These are phyloP conservation scores for Ophiocordyceps unilateralis DNA, from an alignment of 2,329 filamentous ascomycete species.

Conservation along the genomic window DNA sequence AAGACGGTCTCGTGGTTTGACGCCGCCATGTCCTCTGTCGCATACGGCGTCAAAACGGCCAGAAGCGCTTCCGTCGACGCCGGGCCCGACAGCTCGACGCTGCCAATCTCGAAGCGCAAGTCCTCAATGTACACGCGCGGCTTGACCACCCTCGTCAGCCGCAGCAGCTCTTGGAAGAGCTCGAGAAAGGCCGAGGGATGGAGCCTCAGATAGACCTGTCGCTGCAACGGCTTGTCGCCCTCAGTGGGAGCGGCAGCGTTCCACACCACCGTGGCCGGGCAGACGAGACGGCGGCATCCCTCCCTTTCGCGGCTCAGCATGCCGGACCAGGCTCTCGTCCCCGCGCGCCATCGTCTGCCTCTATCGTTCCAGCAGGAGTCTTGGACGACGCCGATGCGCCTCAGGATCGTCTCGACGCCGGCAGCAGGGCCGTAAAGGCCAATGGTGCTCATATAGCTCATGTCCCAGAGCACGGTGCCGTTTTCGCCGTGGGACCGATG, in stretches of 20 bases:
- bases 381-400: conserved; percentile 42
- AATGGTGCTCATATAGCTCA: conserved; percentile 84
- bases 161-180: conserved; percentile 45
- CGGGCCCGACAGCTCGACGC: conserved; percentile 43
- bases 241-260: conserved; percentile 26
- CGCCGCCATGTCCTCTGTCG: conserved; percentile 11
- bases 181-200: conserved; percentile 70
- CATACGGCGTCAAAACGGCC: conserved; percentile 43
- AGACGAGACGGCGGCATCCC: conserved; percentile 42
- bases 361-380: conserved; percentile 44
- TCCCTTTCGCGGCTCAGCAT: conserved; percentile 31
- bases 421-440: conserved; percentile 49
- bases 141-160: conserved; percentile 39
- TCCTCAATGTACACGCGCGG: conserved; percentile 49
- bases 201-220: conserved; percentile 49
- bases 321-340: conserved; percentile 30
- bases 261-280: conserved; percentile 63
- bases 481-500: conserved; percentile 62
- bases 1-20: conserved; percentile 30
- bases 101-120: conserved; percentile 48
- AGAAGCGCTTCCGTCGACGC: conserved; percentile 64
- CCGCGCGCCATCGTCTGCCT: conserved; percentile 52
- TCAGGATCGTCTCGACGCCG: conserved; percentile 50
- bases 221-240: conserved; percentile 9
- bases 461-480: conserved; percentile 79